Evolutionary conservation across 495 filamentous ascomycete species (phyloP).

Genomic region (Tirmania nivea): DNA sequence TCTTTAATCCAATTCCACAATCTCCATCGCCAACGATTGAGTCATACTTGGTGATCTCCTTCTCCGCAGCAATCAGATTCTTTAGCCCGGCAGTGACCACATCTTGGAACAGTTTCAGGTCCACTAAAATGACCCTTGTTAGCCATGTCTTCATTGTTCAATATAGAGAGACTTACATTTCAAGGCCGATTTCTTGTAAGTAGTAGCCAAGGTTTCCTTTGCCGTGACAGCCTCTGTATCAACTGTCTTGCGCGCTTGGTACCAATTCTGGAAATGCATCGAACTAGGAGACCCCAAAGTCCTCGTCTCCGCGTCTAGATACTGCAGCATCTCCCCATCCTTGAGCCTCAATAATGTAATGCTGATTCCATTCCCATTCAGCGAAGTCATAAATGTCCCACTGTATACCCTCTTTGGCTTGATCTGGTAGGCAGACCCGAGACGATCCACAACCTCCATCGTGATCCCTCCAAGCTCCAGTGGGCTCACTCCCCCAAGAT

Average conservation of each 20-base stretch:
- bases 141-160: not conserved
- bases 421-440: slow-evolving; percentile 21
- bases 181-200: slow-evolving; percentile 23
- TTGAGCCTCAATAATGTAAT: slow-evolving; percentile 58
- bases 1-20: slow-evolving; percentile 74
- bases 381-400: slow-evolving; percentile 52
- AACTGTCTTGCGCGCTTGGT: not conserved
- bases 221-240: not conserved
- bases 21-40: slow-evolving; percentile 90
- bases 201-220: slow-evolving; percentile 27
- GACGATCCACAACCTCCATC: slow-evolving; percentile 63
- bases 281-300: not conserved
- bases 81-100: slow-evolving; percentile 46
- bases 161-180: slow-evolving; percentile 12
- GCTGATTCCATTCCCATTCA: slow-evolving; percentile 86
- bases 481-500: slow-evolving; percentile 75
- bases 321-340: not conserved
- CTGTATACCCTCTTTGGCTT: slow-evolving; percentile 24
- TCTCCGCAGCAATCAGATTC: slow-evolving; percentile 52
- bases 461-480: slow-evolving; percentile 80
- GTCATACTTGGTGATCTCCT: slow-evolving; percentile 70
- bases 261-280: not conserved
- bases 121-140: slow-evolving; percentile 26
- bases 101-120: slow-evolving; percentile 33
- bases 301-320: not conserved